Percentiles rank a stretch among this genome's conserved stretches.
These are phyloP conservation scores for Cladorrhinum sp. DNA, from an alignment of 2,329 filamentous ascomycete species.

Conservation along the genomic window DNA sequence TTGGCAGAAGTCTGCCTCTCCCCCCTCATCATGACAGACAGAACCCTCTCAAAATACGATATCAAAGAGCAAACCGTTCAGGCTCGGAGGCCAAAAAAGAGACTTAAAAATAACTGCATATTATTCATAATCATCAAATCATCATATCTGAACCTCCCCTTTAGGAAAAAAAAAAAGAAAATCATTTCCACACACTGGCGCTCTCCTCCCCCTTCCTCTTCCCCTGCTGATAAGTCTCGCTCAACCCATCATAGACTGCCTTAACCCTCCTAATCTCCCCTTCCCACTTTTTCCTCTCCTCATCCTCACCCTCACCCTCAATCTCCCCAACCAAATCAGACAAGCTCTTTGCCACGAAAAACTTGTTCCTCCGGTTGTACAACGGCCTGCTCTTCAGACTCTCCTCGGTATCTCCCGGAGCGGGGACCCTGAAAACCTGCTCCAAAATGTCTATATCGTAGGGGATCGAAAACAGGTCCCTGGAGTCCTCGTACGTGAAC, in stretches of 20 bases:
- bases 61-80: too few species aligned
- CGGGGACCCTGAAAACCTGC: conserved; percentile 51
- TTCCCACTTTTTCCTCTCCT: conserved; percentile 34
- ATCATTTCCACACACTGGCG: conserved; percentile 47
- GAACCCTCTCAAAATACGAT: too few species aligned
- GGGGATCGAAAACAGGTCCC: conserved; percentile 54
- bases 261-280: conserved; percentile 48
- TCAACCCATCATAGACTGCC: conserved; percentile 44
- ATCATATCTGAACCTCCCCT: too few species aligned
- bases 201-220: conserved; percentile 43
- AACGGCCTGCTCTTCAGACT: conserved; percentile 40
- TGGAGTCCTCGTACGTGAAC: conserved; percentile 57
- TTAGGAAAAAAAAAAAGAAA: too few species aligned
- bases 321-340: conserved; percentile 40
- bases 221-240: conserved; percentile 47
- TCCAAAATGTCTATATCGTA: conserved; percentile 57
- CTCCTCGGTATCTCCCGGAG: conserved; percentile 37
- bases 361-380: conserved; percentile 56
- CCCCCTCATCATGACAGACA: too few species aligned
- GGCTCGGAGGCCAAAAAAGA: too few species aligned
- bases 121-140: too few species aligned
- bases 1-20: too few species aligned
- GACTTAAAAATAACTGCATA: too few species aligned
- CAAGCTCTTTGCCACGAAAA: conserved; percentile 47
- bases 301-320: conserved; percentile 33